Evolutionary conservation across 345 rosid species (phyloP).

Genomic region (Eucalyptus cloeziana): DNA sequence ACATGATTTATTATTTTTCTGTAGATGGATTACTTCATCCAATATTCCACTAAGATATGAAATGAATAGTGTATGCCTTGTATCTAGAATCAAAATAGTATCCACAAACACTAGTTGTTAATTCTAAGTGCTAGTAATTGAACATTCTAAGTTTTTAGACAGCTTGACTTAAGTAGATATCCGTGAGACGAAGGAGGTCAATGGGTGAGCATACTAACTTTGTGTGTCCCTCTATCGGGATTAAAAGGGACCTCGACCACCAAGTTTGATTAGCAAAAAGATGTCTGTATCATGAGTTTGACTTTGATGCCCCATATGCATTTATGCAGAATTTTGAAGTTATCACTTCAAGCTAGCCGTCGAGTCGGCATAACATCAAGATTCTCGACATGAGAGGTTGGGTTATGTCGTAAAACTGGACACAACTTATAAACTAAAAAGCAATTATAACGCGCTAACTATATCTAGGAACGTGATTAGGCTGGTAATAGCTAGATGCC

Average conservation of each 20-base stretch:
- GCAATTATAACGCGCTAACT: not conserved
- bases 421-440: not conserved
- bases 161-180: not conserved
- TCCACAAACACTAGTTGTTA: not conserved
- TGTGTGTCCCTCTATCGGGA: not conserved
- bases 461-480: not conserved
- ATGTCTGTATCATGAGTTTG: not conserved
- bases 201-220: not conserved
- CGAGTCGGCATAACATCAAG: not conserved
- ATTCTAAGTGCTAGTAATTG: not conserved
- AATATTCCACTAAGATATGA: not conserved
- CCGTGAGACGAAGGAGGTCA: not conserved
- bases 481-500: not conserved
- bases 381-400: not conserved
- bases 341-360: not conserved
- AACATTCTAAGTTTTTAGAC: not conserved
- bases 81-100: not conserved
- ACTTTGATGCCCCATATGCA: not conserved
- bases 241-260: not conserved
- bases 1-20: not conserved
- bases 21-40: not conserved
- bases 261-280: not conserved
- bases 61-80: not conserved
- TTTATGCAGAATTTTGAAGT: not conserved
- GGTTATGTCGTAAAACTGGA: not conserved